Evolutionary conservation across 805 yeast genomes (phyloP).

Genomic region (Wickerhamia fluorescens): DNA sequence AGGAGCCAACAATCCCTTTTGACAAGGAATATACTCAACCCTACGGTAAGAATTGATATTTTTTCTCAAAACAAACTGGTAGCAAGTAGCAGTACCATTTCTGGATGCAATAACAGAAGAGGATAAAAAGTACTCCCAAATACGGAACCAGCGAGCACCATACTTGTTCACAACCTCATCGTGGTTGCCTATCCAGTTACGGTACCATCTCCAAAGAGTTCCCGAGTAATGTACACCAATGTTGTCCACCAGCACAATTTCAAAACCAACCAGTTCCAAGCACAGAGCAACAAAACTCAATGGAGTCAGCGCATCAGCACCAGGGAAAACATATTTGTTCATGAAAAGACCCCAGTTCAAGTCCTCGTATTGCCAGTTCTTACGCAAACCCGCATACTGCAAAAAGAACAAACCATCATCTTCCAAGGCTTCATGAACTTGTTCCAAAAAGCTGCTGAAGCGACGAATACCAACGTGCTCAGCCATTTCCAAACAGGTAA

Average conservation of each 20-base stretch:
- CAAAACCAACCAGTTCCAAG: slow-evolving; percentile 82
- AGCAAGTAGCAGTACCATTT: slow-evolving; percentile 91
- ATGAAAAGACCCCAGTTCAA: slow-evolving; percentile 90
- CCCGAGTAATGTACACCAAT: slow-evolving; percentile 92
- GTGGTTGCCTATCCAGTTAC: slow-evolving; percentile 85
- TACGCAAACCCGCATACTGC: slow-evolving; percentile 88
- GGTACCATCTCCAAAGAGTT: slow-evolving; percentile 89
- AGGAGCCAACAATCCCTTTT: slow-evolving; percentile 64
- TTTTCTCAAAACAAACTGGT: slow-evolving; percentile 86
- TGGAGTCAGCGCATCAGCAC: slow-evolving; percentile 95
- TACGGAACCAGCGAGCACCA: slow-evolving; percentile 85
- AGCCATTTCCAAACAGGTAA: slow-evolving; percentile 90
- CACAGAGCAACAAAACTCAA: slow-evolving; percentile 71
- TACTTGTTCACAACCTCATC: slow-evolving; percentile 71
- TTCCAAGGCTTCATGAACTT: slow-evolving; percentile 80
- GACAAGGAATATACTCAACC: slow-evolving; percentile 70
- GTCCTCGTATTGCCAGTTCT: slow-evolving; percentile 92
- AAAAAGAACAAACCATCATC: slow-evolving; percentile 85
- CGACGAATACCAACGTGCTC: slow-evolving; percentile 94
- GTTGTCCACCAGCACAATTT: slow-evolving; percentile 74
- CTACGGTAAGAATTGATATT: slow-evolving; percentile 81
- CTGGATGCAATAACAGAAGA: slow-evolving; percentile 77
- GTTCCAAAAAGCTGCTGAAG: slow-evolving; percentile 65
- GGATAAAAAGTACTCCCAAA: slow-evolving; percentile 89
- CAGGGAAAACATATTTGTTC: slow-evolving; percentile 96